phyloP scores from a whole-genome alignment of 1,139 yeast species.

The Candida anutae region DNA sequence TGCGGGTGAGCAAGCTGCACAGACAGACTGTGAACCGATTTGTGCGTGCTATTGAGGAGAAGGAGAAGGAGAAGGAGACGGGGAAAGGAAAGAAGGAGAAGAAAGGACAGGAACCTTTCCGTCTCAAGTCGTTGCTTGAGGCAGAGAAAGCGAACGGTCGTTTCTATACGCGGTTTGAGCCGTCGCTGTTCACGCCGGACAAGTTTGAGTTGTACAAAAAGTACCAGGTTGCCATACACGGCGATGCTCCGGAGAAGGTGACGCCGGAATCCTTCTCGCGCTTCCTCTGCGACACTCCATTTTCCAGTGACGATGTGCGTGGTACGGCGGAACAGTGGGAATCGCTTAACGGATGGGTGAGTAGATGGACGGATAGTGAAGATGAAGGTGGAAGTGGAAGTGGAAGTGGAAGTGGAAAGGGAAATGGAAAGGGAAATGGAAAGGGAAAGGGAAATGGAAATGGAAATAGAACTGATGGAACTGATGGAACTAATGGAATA shows the following conservation, averaged over 20 bases:
- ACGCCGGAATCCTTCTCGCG: slow-evolving; percentile 42
- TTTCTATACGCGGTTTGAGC: slow-evolving; percentile 47
- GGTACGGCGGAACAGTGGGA: slow-evolving; percentile 24
- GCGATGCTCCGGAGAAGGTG: slow-evolving; percentile 46
- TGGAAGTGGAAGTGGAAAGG: too few relatives aligned
- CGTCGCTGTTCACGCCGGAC: slow-evolving; percentile 46
- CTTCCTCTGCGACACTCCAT: slow-evolving; percentile 71
- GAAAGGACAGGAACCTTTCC: slow-evolving; percentile 10
- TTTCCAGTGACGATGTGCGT: slow-evolving; percentile 16
- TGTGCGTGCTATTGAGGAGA: slow-evolving; percentile 30
- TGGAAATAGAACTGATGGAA: too few relatives aligned
- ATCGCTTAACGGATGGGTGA: slow-evolving; percentile 23
- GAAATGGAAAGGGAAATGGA: too few relatives aligned
- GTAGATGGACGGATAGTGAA: too few relatives aligned
- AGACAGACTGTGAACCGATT: slow-evolving; percentile 61
- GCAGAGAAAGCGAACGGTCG: slow-evolving; percentile 20
- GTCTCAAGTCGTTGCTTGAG: slow-evolving; percentile 16
- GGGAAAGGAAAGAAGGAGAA: background rate
- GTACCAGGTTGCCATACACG: slow-evolving; percentile 65
- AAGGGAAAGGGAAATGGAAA: too few relatives aligned
- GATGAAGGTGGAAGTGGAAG: too few relatives aligned
- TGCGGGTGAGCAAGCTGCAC: slow-evolving; percentile 56
- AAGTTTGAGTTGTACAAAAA: slow-evolving; percentile 59
- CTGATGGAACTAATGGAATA: too few relatives aligned
- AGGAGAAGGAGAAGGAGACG: background rate